Percentiles rank a stretch among this genome's conserved stretches.
Evolutionary conservation across 441 rosid genomes (phyloP).

Genomic region (Adansonia rubrostipa): DNA sequence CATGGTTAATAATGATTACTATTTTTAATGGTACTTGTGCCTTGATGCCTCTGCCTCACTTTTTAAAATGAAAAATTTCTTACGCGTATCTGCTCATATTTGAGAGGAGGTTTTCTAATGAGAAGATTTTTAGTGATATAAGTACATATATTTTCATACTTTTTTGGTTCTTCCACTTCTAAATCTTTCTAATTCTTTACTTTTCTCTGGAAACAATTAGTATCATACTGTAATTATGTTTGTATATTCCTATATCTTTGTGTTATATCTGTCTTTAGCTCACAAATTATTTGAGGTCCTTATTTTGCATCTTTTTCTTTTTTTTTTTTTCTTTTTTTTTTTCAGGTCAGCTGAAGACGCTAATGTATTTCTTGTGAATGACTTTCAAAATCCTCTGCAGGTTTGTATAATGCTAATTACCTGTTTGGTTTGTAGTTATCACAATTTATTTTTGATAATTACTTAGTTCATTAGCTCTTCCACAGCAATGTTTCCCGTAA

Average conservation of each 20-base stretch:
- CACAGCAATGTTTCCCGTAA: constrained; percentile 9
- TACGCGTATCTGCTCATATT: neutral
- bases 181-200: neutral
- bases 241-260: constrained; percentile 2
- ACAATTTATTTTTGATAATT: neutral
- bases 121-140: neutral
- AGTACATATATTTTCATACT: neutral
- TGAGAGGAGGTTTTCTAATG: neutral
- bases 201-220: neutral
- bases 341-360: constrained; percentile 92
- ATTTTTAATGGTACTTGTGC: neutral
- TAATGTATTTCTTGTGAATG: constrained; percentile 89
- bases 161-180: neutral
- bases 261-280: neutral
- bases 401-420: constrained; percentile 40
- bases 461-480: constrained; percentile 9
- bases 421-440: constrained; percentile 19
- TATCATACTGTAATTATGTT: neutral
- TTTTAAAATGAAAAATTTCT: neutral
- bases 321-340: neutral
- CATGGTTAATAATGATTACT: neutral
- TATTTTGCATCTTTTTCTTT: constrained; percentile 10
- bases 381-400: constrained; percentile 91
- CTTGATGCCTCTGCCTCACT: constrained; percentile 18
- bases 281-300: constrained; percentile 24